These are phyloP conservation scores for Strobilomyces confusus DNA, from an alignment of 768 basidiomycete genomes.

Conservation along the genomic window DNA sequence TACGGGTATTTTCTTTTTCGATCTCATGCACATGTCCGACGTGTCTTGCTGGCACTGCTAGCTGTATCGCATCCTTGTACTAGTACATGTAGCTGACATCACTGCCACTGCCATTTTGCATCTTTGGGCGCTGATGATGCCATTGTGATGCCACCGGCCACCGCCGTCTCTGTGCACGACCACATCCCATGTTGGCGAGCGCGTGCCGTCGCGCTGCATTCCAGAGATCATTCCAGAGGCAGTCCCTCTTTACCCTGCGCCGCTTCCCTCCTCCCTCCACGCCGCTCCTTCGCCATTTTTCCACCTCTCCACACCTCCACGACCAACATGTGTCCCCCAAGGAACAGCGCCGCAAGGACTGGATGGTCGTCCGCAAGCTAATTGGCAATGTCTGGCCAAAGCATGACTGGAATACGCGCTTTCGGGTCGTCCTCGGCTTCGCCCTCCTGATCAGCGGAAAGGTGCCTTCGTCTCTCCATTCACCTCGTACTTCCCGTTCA, in stretches of 20 bases:
- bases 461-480: conserved; percentile 39
- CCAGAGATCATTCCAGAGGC: conserved; percentile 8
- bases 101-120: not conserved
- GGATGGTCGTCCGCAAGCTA: conserved; percentile 80
- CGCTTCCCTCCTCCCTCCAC: not conserved
- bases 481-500: not conserved
- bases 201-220: conserved; percentile 24
- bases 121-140: not conserved
- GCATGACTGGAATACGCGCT: conserved; percentile 75
- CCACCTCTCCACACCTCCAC: conserved; percentile 17
- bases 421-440: conserved; percentile 80
- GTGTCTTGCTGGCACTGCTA: conserved; percentile 1
- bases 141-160: not conserved
- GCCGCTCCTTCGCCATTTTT: conserved; percentile 6
- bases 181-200: conserved; percentile 21
- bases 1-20: conserved; percentile 7
- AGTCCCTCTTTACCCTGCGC: conserved; percentile 5
- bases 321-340: conserved; percentile 18
- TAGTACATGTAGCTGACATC: conserved; percentile 16
- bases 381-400: conserved; percentile 91
- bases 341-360: conserved; percentile 74
- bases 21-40: conserved; percentile 1
- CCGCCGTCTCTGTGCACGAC: not conserved
- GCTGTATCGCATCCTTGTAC: conserved; percentile 22
- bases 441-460: conserved; percentile 80